Evolutionary conservation across 78 protist species (phyloP), one percentile per base, ranked within the genome.

Genomic region (Dictyostelium citrinum): DNA sequence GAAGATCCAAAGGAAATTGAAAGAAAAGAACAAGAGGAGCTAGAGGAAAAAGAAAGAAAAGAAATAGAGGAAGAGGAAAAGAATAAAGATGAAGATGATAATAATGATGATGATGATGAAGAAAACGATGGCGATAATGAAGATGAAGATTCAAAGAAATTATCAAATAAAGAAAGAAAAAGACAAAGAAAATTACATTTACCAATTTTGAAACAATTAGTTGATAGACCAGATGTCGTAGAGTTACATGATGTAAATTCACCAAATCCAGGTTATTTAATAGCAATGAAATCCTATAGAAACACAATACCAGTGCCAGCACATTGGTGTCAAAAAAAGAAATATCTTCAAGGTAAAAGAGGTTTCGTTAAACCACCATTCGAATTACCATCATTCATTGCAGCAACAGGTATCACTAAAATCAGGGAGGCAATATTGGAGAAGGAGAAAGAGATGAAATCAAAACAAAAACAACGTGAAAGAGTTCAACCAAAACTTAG

Each of bases 261-360:
- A 17, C 35, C 90, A 11, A 99, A 99, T 82, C 99, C 99, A 31
- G 12, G 46, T 11, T 90, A 98, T 27, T 97, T 99, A 24, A 97
- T 99, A 14, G 58, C 83, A 11, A 90, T 99, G 41, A 99, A 99
- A 95, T 64, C 97, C 67, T 10, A 12, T 46, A 88, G 96, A n/a
- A 97, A 97, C 70, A 39, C 99, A 22, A 98, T 99, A 5, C 98
- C 99, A 3, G 99, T 99, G 27, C 99, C 99, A 17, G 81, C 94
- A 64, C 99, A 99, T 96, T 99, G 99, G 99, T 29, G 77, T 74
- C 98, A 98, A 83, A 99, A 98, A 97, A 92, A 99, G 24, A 96
- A 96, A 64, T 99, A 98, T 84, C 96, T 99, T 58, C 98, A 97
- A 84, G 98, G 96, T 29, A 99, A 99, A 92, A 84, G 99, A 35